Conservation (phyloP, 441 rosid species). For the Jatropha multifida region DNA sequence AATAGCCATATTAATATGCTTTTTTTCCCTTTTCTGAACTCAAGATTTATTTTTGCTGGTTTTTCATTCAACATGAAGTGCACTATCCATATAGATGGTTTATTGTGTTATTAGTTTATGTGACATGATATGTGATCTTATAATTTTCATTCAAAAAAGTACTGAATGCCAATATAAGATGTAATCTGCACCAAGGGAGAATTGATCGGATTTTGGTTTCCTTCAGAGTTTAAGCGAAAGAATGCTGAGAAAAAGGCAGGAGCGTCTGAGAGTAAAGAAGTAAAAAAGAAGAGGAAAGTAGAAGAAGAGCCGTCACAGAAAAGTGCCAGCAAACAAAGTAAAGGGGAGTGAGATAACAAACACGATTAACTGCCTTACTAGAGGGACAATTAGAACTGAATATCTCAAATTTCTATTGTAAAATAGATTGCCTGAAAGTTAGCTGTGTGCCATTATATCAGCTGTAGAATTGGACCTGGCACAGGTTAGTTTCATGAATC, state of each 20-base stretch:
- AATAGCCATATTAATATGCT: neutral
- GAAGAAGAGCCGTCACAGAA: slow-evolving; percentile 35
- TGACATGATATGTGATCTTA: neutral
- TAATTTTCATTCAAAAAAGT: neutral
- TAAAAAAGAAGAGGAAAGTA: slow-evolving; percentile 50
- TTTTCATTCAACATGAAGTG: neutral
- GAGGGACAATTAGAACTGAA: neutral
- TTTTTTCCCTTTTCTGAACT: neutral
- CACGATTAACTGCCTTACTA: neutral
- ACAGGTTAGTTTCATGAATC: neutral
- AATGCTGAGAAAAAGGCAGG: slow-evolving; percentile 54
- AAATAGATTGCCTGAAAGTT: neutral
- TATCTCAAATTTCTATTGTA: neutral
- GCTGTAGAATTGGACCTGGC: neutral
- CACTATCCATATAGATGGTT: neutral
- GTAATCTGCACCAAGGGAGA: neutral
- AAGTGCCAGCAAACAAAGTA: slow-evolving; percentile 29
- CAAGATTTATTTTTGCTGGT: neutral
- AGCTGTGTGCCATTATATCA: neutral
- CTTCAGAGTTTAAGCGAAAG: slow-evolving; percentile 59
- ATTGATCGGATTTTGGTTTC: slow-evolving; percentile 1
- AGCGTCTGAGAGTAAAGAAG: slow-evolving; percentile 43
- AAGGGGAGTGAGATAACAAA: slow-evolving; percentile 6
- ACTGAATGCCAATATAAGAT: neutral
- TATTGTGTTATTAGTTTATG: neutral